Base-by-base conservation (phyloP, 2,329 filamentous ascomycete species). In the Penicillium sp. region DNA sequence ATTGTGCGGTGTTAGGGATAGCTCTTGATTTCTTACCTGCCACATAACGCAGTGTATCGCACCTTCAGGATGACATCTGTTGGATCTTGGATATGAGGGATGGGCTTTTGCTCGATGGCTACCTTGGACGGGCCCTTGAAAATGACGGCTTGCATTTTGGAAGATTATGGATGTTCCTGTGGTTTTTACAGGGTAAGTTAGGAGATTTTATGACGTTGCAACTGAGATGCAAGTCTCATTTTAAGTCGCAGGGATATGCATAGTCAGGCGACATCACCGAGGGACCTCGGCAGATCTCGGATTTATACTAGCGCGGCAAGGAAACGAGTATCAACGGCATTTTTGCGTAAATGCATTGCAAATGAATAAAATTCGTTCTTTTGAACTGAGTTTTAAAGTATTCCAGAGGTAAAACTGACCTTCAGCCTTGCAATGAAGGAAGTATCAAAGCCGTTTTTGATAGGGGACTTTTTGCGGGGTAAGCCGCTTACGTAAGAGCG, bases 11-110 rank as follows among this genome's bases (percentile, higher is more conserved):
- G 15, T 23, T 16, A 5, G n/a, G 15, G 2, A 8, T 19, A 4
- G 4, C 2, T 21, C 23, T 7, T 29, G 11, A 9, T n/a, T 4
- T 9, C 48, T 41, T 77, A 92, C 90, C 89, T 92, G 71, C 92
- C 92, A 71, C 92, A 96, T 40, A 96, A 80, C 5, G 90, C 92
- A 19, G 91, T 89, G 63, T 89, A 88, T 57, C 86, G 82, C 16
- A 96, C 89, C 72, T 90, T 92, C 69, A 96, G 83, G 62, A 96
- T 87, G 51, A 91, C 84, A 70, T 96, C 92, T 53, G 81, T 83
- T 4, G 84, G 80, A 57, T 89, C 81, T 62, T 87, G 79, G 60
- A 96, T 82, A 65, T 85, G 19, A 16, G 53, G 53, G 2, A 82
- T 0, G 91, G 92, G 5, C 91, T 90, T 84, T 60, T 93, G 83